Evolutionary conservation across 768 basidiomycete genomes (phyloP).

Genomic region (Agaricus sinodeliciosus): DNA sequence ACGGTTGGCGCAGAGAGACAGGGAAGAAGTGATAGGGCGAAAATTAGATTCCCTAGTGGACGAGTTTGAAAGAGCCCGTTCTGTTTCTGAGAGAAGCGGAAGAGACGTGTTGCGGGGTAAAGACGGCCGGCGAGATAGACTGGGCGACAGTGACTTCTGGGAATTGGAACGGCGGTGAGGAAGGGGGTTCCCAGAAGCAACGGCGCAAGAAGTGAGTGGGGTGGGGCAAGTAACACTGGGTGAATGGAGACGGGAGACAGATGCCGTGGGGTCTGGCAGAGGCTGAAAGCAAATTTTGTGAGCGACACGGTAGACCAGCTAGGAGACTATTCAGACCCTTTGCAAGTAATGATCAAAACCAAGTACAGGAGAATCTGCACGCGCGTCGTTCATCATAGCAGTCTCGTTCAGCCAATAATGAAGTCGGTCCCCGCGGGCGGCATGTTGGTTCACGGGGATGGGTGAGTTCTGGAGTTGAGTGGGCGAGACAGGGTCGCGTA

Average conservation of each 20-base stretch:
- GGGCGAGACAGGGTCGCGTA: background rate
- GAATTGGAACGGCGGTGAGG: constrained; percentile 1
- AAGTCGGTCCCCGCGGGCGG: background rate
- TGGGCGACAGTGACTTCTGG: background rate
- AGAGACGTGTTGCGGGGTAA: constrained; percentile 13
- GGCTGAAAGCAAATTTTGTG: background rate
- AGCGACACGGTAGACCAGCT: background rate
- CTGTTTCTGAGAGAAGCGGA: constrained; percentile 12
- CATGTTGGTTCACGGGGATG: constrained; percentile 3
- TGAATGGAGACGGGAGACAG: constrained; percentile 1
- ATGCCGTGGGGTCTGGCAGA: background rate
- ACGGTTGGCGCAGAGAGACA: constrained; percentile 11
- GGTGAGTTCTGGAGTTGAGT: background rate
- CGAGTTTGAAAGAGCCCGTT: background rate
- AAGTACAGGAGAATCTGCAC: constrained; percentile 7
- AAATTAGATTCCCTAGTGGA: constrained; percentile 5
- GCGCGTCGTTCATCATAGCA: constrained; percentile 1
- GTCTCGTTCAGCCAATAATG: constrained; percentile 7
- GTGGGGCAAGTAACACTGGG: background rate
- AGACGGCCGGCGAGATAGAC: constrained; percentile 10
- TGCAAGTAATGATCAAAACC: constrained; percentile 1
- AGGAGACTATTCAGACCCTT: too few species aligned
- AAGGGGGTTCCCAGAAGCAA: background rate
- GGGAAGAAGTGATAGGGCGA: constrained; percentile 5
- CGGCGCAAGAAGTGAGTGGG: background rate